Evolutionary conservation across 441 rosid genomes (phyloP).

Genomic region (Corymbia calophylla): DNA sequence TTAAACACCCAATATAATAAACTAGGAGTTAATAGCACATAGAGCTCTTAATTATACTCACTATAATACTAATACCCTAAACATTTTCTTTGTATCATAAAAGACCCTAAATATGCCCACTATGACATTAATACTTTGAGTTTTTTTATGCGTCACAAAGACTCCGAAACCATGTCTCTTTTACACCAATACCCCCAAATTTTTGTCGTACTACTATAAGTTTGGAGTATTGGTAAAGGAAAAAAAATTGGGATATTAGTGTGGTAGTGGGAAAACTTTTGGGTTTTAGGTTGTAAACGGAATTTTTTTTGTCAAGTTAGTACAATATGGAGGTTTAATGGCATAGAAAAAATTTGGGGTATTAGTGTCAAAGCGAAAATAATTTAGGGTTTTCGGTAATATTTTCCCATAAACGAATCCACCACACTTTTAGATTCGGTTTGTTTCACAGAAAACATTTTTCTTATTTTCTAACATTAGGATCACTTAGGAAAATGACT

Average conservation of each 20-base stretch:
- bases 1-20: not conserved
- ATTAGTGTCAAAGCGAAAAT: not conserved
- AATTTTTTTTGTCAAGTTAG: not conserved
- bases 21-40: not conserved
- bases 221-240: not conserved
- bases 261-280: not conserved
- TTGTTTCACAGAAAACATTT: accelerated
- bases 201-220: not conserved
- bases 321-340: not conserved
- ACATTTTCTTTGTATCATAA: not conserved
- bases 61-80: not conserved
- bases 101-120: not conserved
- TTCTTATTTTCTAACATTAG: not conserved
- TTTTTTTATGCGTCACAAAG: not conserved
- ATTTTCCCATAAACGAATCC: not conserved
- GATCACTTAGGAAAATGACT: not conserved
- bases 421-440: not conserved
- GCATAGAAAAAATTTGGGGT: not conserved
- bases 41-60: not conserved
- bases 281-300: not conserved
- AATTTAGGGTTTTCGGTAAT: not conserved
- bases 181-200: not conserved
- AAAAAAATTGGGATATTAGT: not conserved
- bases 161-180: not conserved
- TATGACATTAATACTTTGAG: not conserved